These are phyloP conservation scores for Miscanthus lutarioriparius DNA, from an alignment of 176 grass and related monocot species.

Conservation along the genomic window DNA sequence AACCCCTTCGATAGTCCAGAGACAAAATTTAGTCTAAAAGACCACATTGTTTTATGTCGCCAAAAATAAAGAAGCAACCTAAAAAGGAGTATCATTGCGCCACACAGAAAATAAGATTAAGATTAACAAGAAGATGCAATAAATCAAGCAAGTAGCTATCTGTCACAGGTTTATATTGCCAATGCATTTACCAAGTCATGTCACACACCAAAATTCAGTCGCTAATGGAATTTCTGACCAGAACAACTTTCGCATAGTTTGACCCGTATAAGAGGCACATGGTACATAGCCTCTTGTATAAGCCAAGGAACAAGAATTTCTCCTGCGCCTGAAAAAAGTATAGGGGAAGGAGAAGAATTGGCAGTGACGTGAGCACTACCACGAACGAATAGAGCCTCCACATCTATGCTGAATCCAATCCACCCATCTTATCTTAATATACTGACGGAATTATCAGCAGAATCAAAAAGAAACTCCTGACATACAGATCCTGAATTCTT, in stretches of 20 bases:
- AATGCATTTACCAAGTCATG: neutral
- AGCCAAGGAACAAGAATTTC: conserved; percentile 7
- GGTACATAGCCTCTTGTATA: conserved; percentile 26
- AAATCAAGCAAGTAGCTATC: neutral
- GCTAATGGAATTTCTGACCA: neutral
- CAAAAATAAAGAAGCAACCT: neutral
- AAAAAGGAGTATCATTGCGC: neutral
- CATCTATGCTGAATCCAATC: conserved; percentile 30
- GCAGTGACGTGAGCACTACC: conserved; percentile 20
- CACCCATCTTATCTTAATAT: conserved; percentile 27
- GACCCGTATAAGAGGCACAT: conserved; percentile 22
- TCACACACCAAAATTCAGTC: neutral
- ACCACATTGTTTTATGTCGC: neutral
- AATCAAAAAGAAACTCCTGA: neutral
- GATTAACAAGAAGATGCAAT: neutral
- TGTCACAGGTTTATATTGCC: neutral
- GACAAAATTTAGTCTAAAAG: no score
- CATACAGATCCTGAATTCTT: conserved; percentile 18
- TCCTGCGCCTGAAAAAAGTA: conserved; percentile 26
- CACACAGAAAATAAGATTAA: neutral
- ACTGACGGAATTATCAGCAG: conserved; percentile 14
- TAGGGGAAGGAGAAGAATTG: conserved; percentile 19
- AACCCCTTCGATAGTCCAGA: neutral
- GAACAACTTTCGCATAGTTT: conserved; percentile 30
- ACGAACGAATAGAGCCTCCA: conserved; percentile 32